Base-by-base conservation (phyloP, 106 monocot genomes). In the Allium sativum region DNA sequence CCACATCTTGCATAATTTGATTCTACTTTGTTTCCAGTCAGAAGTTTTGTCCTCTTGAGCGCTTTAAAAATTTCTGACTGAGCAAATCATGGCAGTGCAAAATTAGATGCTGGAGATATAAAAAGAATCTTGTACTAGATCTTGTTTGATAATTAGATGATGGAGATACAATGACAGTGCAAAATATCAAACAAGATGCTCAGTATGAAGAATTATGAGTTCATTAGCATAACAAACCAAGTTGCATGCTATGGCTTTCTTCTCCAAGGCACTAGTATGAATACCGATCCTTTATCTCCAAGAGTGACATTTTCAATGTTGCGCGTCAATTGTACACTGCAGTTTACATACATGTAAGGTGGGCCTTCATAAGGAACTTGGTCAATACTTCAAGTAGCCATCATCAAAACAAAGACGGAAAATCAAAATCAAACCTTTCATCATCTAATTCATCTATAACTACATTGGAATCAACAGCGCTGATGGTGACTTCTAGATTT, bases 41-140 rank as follows among this genome's bases (percentile, higher is more conserved):
- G 67, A 70, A 98, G 82, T 40, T 79, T 98, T 45, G 91, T 87
- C 75, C 80, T 98, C 56, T 73, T 68, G 65, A 98, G 80, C 70
- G 96, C 96, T 78, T 82, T 88, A 66, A 98, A 91, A 69, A 98
- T 78, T 74, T 98, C 96, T 52, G 91, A 87, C 96, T 98, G 76
- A 52, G 7, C 55, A 67, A 47, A 62, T 13, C 3, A 59, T 50
- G 43, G 18, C 17, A 42, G 44, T 31, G 4, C 31, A 31, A 31
- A 31, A 31, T 31, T 31, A 31, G 31, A 31, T 2, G 5, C 5
- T n/a, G n/a, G 31, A n/a, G n/a, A n/a, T n/a, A n/a, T n/a, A n/a
- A 31, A 31, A 31, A 31, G 5, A 31, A 31, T 31, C 31, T 31
- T 31, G 31, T 31, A 31, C 31, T 31, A 31, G 5, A 3, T 31